Base-by-base conservation (phyloP, 257 asterid species). In the Gardenia jasminoides region DNA sequence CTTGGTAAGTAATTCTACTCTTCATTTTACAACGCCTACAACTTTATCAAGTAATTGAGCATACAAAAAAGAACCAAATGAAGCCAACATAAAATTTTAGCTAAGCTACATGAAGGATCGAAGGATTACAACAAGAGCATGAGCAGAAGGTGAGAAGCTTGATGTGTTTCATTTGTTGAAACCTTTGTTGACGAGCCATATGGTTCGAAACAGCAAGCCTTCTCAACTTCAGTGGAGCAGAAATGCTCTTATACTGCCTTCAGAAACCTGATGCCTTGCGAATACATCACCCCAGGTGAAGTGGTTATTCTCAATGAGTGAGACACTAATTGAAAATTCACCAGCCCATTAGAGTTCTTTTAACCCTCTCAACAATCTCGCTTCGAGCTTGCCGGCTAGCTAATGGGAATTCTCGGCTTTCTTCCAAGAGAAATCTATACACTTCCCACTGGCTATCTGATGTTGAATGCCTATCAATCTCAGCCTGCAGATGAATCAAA, bases 391-490 rank as follows among this genome's bases (percentile, higher is more conserved):
- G 80, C 67, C 50, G 67, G 83, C 90, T 82, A 17, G 85, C 83
- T 36, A 84, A 78, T 26, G 88, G 90, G 69, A 82, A 84, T 46
- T 78, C 83, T 26, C 85, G 78, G 76, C 86, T 83, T 74, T 88
- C 91, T 58, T 84, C 89, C 81, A 88, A 83, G 43, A 76, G 80
- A 58, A 88, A 81, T 80, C 89, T 88, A 76, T 88, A 88, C 4
- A 88, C 84, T 70, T 88, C 91, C 91, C 91, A 88, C 75, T 88
- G 85, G 36, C 88, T 79, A 78, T 86, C 91, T 79, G 79, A 77
- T 28, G 80, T 86, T 83, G 88, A 76, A 70, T 84, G 88, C 61
- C 91, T 84, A 48, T 77, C 86, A 68, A 86, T 86, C 86, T 84
- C 88, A 74, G 88, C 91, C 91, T 88, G 83, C 67, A 82, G 4